Evolutionary conservation across 2,329 filamentous ascomycete genomes (phyloP).

Genomic region (Neurospora sp.): DNA sequence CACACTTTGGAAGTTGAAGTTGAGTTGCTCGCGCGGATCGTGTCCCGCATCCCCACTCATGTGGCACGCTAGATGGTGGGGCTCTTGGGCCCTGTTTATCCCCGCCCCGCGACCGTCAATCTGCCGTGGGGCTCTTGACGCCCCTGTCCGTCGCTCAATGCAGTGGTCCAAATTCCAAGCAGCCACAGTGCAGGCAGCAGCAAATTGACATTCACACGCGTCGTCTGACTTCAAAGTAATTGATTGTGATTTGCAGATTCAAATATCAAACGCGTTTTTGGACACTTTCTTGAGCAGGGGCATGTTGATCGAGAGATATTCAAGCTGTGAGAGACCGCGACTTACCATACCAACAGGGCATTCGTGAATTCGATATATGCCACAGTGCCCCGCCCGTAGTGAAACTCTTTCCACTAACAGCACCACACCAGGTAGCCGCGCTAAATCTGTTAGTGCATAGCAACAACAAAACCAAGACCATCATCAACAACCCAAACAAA

Average conservation of each 20-base stretch:
- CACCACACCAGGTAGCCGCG: not conserved
- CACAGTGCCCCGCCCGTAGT: not conserved
- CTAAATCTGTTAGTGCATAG: not conserved
- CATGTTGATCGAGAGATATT: too few species aligned
- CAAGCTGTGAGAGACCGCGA: not conserved
- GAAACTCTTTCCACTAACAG: not conserved
- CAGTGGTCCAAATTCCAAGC: not conserved
- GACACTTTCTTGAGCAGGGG: too few species aligned
- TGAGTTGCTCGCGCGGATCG: not conserved
- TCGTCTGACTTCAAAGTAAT: not conserved
- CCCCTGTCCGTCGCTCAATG: not conserved
- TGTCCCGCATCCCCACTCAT: not conserved
- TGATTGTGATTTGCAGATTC: not conserved
- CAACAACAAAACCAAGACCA: not conserved
- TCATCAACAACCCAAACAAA: not conserved
- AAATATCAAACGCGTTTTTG: too few species aligned
- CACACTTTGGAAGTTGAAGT: not conserved
- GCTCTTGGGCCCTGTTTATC: not conserved
- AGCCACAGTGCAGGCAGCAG: too few species aligned
- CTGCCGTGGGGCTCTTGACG: not conserved
- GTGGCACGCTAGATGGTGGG: not conserved
- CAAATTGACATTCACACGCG: not conserved
- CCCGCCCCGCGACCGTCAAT: not conserved
- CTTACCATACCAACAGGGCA: not conserved
- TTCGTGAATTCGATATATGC: not conserved